These are phyloP conservation scores for Colletotrichum australisinense DNA, from an alignment of 2,329 filamentous ascomycete genomes.

Conservation along the genomic window DNA sequence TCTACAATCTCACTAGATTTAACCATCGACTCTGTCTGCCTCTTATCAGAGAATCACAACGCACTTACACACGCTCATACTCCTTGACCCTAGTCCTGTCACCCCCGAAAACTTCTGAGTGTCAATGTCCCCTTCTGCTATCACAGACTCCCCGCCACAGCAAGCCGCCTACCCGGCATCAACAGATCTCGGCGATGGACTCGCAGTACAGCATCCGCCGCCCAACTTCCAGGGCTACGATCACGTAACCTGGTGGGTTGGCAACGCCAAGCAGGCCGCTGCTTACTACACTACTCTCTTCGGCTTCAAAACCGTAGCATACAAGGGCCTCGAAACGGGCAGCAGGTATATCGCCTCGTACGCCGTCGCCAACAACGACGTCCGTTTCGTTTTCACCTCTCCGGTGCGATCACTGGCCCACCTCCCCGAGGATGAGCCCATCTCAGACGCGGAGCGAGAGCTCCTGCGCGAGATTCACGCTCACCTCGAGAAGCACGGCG, in stretches of 20 bases:
- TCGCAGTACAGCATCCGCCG: constrained; percentile 61
- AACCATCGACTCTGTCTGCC: not conserved
- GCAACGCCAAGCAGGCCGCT: constrained; percentile 95
- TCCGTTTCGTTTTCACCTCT: constrained; percentile 87
- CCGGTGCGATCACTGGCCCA: constrained; percentile 74
- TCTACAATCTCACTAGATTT: not conserved
- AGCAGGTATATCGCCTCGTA: constrained; percentile 85
- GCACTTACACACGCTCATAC: not conserved
- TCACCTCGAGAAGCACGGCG: constrained; percentile 88
- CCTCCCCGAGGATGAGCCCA: constrained; percentile 69
- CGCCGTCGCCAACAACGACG: constrained; percentile 80
- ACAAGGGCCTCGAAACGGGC: constrained; percentile 89
- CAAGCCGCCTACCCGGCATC: constrained; percentile 55
- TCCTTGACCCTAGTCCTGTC: not conserved
- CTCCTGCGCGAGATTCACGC: constrained; percentile 81
- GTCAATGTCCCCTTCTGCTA: constrained; percentile 70
- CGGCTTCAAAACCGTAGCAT: constrained; percentile 86
- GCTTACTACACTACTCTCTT: constrained; percentile 89
- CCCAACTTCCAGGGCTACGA: constrained; percentile 85
- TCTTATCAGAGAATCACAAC: not conserved
- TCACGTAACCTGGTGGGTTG: constrained; percentile 95
- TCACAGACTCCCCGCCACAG: constrained; percentile 60
- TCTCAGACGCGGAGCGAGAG: constrained; percentile 70
- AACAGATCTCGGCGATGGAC: constrained; percentile 57
- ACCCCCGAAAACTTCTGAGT: constrained; percentile 36